phyloP scores from a whole-genome alignment of 208 protist genomes.

The Trypanosoma lewisi region DNA sequence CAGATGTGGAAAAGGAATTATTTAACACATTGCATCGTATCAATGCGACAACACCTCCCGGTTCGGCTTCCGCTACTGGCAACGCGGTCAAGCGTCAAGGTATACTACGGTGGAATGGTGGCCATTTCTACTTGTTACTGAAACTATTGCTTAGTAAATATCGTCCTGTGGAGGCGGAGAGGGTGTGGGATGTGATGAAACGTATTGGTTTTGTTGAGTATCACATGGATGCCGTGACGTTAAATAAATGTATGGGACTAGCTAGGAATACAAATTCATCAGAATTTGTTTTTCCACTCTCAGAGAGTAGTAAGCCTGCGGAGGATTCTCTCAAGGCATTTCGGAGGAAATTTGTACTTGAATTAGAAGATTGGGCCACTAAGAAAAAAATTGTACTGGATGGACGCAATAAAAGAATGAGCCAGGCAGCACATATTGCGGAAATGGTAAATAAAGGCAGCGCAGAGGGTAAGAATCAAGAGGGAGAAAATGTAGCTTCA shows the following conservation, averaged over 20 bases:
- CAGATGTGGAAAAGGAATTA: conserved; percentile 23
- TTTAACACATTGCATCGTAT: conserved; percentile 37
- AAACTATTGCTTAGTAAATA: conserved; percentile 54
- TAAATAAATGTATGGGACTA: conserved; percentile 58
- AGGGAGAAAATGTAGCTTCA: background rate
- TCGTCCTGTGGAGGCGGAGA: conserved; percentile 44
- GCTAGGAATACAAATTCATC: conserved; percentile 14
- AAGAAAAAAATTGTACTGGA: conserved; percentile 31
- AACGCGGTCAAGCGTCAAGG: conserved; percentile 25
- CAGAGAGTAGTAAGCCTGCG: conserved; percentile 22
- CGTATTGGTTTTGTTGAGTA: conserved; percentile 61
- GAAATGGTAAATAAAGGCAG: conserved; percentile 30
- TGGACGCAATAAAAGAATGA: conserved; percentile 31
- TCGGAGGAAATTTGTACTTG: conserved; percentile 41
- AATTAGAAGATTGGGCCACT: conserved; percentile 47
- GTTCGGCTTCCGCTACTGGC: background rate
- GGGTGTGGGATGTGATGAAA: conserved; percentile 72
- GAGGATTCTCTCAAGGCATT: conserved; percentile 36
- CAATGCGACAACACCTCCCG: conserved; percentile 30
- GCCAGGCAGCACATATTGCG: conserved; percentile 38
- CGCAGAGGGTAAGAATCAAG: background rate
- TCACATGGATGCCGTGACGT: conserved; percentile 50
- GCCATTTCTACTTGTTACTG: conserved; percentile 70
- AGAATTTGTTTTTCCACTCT: conserved; percentile 17
- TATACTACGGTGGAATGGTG: conserved; percentile 62